These are phyloP conservation scores for Neospora caninum DNA, from an alignment of 169 alveolate species.

Conservation along the genomic window DNA sequence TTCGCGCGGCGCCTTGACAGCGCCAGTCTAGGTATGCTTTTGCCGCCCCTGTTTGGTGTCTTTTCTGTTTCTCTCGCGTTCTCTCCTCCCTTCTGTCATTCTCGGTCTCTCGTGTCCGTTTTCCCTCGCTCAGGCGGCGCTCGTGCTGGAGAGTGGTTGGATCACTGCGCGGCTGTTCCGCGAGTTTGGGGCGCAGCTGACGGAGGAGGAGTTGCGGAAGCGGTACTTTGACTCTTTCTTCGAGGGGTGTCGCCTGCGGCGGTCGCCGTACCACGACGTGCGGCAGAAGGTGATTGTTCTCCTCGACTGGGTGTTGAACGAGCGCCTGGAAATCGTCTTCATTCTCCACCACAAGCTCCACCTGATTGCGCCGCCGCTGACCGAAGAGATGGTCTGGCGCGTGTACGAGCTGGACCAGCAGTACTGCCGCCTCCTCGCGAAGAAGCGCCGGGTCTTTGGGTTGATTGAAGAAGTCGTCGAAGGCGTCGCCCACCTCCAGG, in stretches of 20 bases:
- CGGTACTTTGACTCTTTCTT: constrained; percentile 35
- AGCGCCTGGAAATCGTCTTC: constrained; percentile 80
- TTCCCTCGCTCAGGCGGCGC: constrained; percentile 31
- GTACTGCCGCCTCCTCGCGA: constrained; percentile 31
- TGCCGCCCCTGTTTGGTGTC: background rate
- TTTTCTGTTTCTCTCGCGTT: background rate
- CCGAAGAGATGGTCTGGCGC: constrained; percentile 81
- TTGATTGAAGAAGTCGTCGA: constrained; percentile 2
- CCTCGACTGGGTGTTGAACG: constrained; percentile 76
- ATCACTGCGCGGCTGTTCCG: background rate
- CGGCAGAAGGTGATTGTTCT: constrained; percentile 75
- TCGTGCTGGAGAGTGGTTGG: constrained; percentile 47
- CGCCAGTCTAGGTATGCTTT: too few species aligned
- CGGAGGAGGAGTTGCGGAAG: background rate
- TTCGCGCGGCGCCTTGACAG: too few species aligned
- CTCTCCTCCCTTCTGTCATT: background rate
- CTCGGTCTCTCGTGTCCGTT: background rate
- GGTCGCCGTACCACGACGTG: constrained; percentile 36
- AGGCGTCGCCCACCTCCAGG: constrained; percentile 6
- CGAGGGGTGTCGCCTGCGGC: constrained; percentile 33
- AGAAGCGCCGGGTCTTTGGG: background rate
- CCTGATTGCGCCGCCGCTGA: constrained; percentile 81
- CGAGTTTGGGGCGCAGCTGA: constrained; percentile 39
- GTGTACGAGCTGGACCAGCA: constrained; percentile 77
- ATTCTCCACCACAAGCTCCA: constrained; percentile 81